Evolutionary conservation across 257 asterid genomes (phyloP).

Genomic region (Handroanthus guayacan): DNA sequence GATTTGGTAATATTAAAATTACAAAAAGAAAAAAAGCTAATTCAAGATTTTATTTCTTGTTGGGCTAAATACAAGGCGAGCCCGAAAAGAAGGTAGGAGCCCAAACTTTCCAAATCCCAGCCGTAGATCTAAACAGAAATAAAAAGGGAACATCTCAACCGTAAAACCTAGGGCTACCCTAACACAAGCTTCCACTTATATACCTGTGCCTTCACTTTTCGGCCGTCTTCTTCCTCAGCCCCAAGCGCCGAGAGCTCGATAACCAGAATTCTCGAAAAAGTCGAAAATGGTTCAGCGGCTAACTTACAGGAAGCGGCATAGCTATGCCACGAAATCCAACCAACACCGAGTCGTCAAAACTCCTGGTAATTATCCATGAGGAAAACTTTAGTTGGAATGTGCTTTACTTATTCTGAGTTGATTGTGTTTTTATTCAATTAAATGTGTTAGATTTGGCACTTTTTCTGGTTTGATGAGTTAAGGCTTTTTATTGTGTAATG

Average conservation of each 20-base stretch:
- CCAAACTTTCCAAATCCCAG: neutral
- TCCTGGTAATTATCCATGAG: constrained; percentile 36
- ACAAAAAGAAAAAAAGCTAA: neutral
- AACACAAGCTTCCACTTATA: neutral
- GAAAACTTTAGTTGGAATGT: neutral
- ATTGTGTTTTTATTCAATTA: neutral
- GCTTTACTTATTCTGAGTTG: neutral
- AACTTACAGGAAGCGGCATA: constrained; percentile 52
- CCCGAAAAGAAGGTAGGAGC: neutral
- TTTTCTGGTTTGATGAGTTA: neutral
- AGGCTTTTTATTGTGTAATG: neutral
- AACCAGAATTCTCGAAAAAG: constrained; percentile 5
- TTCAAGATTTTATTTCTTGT: neutral
- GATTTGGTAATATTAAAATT: neutral
- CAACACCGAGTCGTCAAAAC: constrained; percentile 55
- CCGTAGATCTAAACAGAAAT: constrained; percentile 30
- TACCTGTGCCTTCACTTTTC: neutral
- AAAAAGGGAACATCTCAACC: constrained; percentile 13
- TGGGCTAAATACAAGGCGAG: neutral
- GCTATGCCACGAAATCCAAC: constrained; percentile 60
- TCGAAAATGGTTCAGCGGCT: constrained; percentile 54
- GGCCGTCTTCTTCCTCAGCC: neutral
- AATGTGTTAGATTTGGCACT: neutral
- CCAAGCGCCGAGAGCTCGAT: neutral
- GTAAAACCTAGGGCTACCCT: constrained; percentile 36